Base-by-base conservation (phyloP, 2,329 filamentous ascomycete genomes). In the Zarea fungicola region DNA sequence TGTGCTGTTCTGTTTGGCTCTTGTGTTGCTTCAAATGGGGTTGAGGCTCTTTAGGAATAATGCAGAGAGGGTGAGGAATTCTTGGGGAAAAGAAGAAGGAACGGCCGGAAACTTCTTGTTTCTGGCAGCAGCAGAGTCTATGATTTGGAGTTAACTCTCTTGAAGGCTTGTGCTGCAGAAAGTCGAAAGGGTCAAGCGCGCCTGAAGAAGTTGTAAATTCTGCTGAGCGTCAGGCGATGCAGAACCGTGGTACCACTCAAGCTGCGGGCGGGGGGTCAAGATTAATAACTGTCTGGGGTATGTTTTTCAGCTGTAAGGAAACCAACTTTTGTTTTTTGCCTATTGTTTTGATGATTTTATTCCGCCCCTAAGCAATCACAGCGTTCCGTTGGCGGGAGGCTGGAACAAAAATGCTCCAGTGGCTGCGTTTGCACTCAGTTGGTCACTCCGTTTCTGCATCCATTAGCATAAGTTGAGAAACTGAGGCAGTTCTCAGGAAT, bases 361-460 rank as follows among this genome's bases (percentile, higher is more conserved):
- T 23, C 44, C 34, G 34, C 44, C 35, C 44, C 35, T 32, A 31
- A 21, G 44, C 29, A 47, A 47, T 47, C 44, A 47, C 44, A 19
- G 44, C 28, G 44, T 32, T 40, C 35, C 44, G 44, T 14, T 13
- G 44, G 32, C 44, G 44, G 44, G 44, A 47, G 40, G 44, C 28
- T 47, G 44, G 44, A 47, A 47, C 44, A 40, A 32, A n/a, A n/a
- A n/a, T 23, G 44, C 23, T 26, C 44, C 44, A 13, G 35, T 40
- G 26, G 44, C 35, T 47, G 44, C 40, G 39, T 47, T 34, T 35
- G 44, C 21, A 26, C 18, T 23, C 41, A 19, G 35, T 26, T 40
- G 25, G 26, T 31, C 35, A 32, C 44, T 46, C 44, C 44, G 44
- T 35, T 40, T 39, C 36, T 16, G 11, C 7, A 7, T 40, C 32